Evolutionary conservation across 305 asterid species (phyloP), one percentile per base, ranked within the genome.

Genomic region (Coffea humblotiana): DNA sequence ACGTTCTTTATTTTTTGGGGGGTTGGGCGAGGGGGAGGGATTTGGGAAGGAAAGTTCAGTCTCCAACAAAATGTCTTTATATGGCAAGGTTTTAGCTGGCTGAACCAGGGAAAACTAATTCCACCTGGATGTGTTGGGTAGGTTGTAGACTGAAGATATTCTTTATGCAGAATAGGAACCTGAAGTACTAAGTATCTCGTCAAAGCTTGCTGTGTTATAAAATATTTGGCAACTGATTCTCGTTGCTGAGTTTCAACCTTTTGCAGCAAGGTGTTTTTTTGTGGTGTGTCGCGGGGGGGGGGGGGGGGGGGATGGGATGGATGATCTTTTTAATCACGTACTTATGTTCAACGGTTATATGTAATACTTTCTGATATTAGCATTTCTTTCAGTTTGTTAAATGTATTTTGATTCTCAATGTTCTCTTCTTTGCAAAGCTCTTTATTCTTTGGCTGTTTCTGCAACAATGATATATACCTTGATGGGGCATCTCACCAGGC

Each of bases 381-480:
- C 40, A n/a, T 21, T 3, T 77, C 12, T 3, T 77, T 66, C 64
- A n/a, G 27, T 19, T 74, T 54, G 10, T n/a, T 11, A 1, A 52
- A 23, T 16, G 64, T 9, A 1, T 29, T 60, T 73, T 69, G 52
- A 37, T 52, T 25, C 23, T 10, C 25, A 58, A 40, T n/a, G 43
- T 40, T 45, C 51, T 47, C 21, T 25, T 11, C 51, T 45, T 58
- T 23, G 49, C 15, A 14, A 67, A 35, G 16, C 51, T 72, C 66
- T 81, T 72, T 69, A 69, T 77, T 48, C 60, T 35, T 68, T 80
- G 35, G 77, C 64, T 78, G 60, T 71, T 15, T 51, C 18, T n/a
- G 19, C 73, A 73, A 45, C 74, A 8, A 65, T n/a, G n/a, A n/a
- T n/a, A n/a, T 64, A 71, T 49, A 29, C 29, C 54, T 25, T 25